Evolutionary conservation across 1,139 yeast species (phyloP).

Genomic region (Ashbya aceris): DNA sequence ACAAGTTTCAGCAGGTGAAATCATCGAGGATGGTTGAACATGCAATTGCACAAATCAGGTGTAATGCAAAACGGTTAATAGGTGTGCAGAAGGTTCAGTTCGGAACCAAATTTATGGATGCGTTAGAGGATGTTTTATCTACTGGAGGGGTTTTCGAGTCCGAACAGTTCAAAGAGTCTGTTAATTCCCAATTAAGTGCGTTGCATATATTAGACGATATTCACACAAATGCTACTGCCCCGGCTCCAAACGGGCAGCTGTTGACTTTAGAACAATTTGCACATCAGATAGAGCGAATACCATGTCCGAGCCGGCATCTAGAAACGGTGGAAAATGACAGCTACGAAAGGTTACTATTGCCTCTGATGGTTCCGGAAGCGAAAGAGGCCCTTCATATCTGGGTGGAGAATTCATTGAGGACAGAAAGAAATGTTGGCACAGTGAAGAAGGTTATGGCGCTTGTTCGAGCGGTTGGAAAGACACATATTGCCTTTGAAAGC

Average conservation of each 20-base stretch:
- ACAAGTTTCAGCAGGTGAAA: conserved; percentile 13
- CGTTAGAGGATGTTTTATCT: background rate
- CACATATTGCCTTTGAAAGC: background rate
- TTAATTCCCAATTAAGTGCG: background rate
- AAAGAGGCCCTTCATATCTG: conserved; percentile 1
- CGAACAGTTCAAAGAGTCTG: background rate
- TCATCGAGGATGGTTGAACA: conserved; percentile 10
- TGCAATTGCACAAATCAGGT: conserved; percentile 11
- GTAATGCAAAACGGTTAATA: conserved; percentile 14
- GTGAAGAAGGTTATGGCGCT: background rate
- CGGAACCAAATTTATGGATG: conserved; percentile 10
- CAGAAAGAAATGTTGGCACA: background rate
- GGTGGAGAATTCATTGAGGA: background rate
- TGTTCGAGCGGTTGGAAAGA: background rate
- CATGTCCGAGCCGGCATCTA: background rate
- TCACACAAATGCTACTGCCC: background rate
- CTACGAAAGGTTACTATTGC: background rate
- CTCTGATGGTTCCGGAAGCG: background rate
- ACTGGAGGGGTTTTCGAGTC: background rate
- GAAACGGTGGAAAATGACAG: background rate
- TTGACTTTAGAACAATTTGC: conserved; percentile 2
- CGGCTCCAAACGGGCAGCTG: background rate
- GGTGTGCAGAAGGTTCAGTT: conserved; percentile 13
- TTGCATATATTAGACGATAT: background rate
- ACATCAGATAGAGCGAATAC: background rate